phyloP scores from a whole-genome alignment of 345 rosid species.

The Citrus reticulata region DNA sequence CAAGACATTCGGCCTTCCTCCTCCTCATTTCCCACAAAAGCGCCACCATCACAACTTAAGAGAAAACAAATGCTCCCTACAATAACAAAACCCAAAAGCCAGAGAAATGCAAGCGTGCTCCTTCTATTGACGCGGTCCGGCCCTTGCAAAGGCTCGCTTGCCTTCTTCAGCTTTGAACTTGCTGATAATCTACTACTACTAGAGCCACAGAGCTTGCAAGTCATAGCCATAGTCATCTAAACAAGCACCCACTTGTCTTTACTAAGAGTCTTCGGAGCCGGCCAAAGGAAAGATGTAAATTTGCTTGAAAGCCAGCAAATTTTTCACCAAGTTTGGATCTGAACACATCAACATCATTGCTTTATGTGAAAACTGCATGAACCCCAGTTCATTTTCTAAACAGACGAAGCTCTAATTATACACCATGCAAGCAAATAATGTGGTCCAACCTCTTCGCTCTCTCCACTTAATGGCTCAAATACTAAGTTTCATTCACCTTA shows the following conservation, averaged over 20 bases:
- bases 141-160: slow-evolving; percentile 32
- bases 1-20: slow-evolving; percentile 19
- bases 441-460: slow-evolving; percentile 23
- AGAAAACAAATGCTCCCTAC: slow-evolving; percentile 36
- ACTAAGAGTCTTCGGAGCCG: slow-evolving; percentile 28
- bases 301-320: slow-evolving; percentile 13
- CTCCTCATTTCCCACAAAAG: slow-evolving; percentile 14
- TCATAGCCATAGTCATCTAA: slow-evolving; percentile 52
- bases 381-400: slow-evolving; percentile 8
- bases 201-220: slow-evolving; percentile 41
- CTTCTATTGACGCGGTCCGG: slow-evolving; percentile 31
- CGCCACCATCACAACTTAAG: slow-evolving; percentile 25
- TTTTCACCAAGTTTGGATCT: slow-evolving; percentile 18
- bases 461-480: slow-evolving; percentile 22
- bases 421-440: slow-evolving; percentile 22
- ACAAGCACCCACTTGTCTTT: slow-evolving; percentile 31
- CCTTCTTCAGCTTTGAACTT: slow-evolving; percentile 41
- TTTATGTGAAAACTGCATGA: slow-evolving; percentile 10
- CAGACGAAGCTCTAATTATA: slow-evolving; percentile 1
- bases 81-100: slow-evolving; percentile 35
- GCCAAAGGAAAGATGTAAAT: slow-evolving; percentile 14
- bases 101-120: slow-evolving; percentile 34
- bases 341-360: slow-evolving; percentile 17
- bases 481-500: slow-evolving; percentile 18
- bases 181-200: slow-evolving; percentile 37